Percentiles rank a stretch among this genome's conserved stretches.
These are phyloP conservation scores for Rachicladosporium sp. DNA, from an alignment of 2,329 filamentous ascomycete genomes.

Conservation along the genomic window DNA sequence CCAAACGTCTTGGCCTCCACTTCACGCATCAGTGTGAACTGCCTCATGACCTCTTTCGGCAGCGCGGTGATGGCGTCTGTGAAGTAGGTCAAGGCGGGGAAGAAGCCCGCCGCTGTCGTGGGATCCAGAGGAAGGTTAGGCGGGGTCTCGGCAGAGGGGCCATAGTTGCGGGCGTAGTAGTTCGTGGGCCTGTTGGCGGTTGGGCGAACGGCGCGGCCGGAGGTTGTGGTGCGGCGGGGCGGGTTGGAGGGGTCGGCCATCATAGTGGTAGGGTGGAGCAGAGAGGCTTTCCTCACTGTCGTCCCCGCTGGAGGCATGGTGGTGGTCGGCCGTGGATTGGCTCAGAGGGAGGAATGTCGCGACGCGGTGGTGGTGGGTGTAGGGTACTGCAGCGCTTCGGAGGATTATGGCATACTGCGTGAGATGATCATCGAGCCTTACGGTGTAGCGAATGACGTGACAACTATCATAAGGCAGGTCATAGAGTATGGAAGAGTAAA, in stretches of 20 bases:
- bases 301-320: constrained; percentile 3
- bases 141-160: constrained; percentile 9
- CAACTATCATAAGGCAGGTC: too few relatives aligned
- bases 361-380: too few relatives aligned
- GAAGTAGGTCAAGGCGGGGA: constrained; percentile 60
- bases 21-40: constrained; percentile 92
- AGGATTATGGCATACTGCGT: too few relatives aligned
- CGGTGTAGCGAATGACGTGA: too few relatives aligned
- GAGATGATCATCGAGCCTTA: too few relatives aligned
- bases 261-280: constrained; percentile 2
- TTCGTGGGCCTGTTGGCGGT: constrained; percentile 35
- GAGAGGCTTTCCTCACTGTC: constrained; percentile 4
- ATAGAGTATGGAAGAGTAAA: too few relatives aligned
- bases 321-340: background rate
- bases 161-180: constrained; percentile 39
- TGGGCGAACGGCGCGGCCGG: constrained; percentile 34
- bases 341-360: too few relatives aligned
- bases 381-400: too few relatives aligned
- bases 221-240: constrained; percentile 16
- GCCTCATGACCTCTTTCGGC: constrained; percentile 86
- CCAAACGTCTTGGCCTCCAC: constrained; percentile 93
- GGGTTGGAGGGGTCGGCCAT: constrained; percentile 2
- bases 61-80: constrained; percentile 85
- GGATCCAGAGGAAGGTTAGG: constrained; percentile 9
- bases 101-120: constrained; percentile 36